Percentiles rank a stretch among this genome's conserved stretches.
Evolutionary conservation across 768 basidiomycete genomes (phyloP).

Genomic region (Cubamyces lactineus): DNA sequence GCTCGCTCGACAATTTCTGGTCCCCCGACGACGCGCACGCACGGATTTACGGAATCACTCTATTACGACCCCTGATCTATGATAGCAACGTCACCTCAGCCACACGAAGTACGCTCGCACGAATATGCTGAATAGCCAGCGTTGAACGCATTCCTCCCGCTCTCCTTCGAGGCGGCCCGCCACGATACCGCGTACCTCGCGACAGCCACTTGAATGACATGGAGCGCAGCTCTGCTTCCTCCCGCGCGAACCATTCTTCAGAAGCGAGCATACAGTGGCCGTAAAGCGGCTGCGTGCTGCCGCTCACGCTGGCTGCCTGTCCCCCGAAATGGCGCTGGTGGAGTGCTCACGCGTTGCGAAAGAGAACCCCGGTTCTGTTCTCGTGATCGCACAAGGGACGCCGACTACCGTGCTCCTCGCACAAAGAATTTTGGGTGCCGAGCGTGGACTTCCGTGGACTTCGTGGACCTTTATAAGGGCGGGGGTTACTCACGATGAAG

Average conservation of each 20-base stretch:
- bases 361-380: constrained; percentile 14
- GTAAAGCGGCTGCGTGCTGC: neutral
- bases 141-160: neutral
- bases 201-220: no score
- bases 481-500: neutral
- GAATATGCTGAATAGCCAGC: constrained; percentile 2
- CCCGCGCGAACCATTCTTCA: constrained; percentile 4
- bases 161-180: constrained; percentile 1
- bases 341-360: constrained; percentile 18
- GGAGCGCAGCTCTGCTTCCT: no score
- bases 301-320: constrained; percentile 1
- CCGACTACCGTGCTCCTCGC: constrained; percentile 9
- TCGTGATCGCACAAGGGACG: constrained; percentile 16
- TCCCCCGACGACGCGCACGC: neutral
- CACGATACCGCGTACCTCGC: constrained; percentile 10
- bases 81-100: constrained; percentile 10
- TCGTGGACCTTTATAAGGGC: constrained; percentile 10
- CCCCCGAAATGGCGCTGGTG: constrained; percentile 14
- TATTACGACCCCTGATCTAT: constrained; percentile 5
- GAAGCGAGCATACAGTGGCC: neutral
- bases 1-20: neutral
- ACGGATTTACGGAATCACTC: neutral
- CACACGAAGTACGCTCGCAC: neutral
- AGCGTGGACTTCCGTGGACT: neutral
- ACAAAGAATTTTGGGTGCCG: constrained; percentile 5